These are phyloP conservation scores for Acanthamoeba healyi DNA, from an alignment of 208 protist species.

Conservation along the genomic window DNA sequence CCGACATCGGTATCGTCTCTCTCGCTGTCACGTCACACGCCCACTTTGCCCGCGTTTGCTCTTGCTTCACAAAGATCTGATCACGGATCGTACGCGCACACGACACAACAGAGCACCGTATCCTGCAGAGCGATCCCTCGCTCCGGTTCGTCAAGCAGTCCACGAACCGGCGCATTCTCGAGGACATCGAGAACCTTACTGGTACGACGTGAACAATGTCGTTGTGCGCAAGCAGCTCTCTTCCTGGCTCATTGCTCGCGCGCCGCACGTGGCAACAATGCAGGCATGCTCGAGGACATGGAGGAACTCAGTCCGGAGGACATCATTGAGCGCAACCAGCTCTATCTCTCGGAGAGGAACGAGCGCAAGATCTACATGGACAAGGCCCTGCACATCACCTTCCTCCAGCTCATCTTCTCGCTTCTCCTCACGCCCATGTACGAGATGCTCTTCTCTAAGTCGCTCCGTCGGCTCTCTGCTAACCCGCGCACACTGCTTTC, in stretches of 20 bases:
- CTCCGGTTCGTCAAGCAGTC: constrained; percentile 70
- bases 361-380: constrained; percentile 74
- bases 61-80: too few species aligned
- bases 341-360: constrained; percentile 67
- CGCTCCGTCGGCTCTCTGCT: background rate
- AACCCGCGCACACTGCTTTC: too few species aligned
- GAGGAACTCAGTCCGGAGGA: constrained; percentile 64
- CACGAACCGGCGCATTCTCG: constrained; percentile 51
- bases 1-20: constrained; percentile 21
- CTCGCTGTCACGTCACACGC: background rate
- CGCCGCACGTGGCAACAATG: background rate
- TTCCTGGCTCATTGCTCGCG: too few species aligned
- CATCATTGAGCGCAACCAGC: constrained; percentile 74
- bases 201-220: background rate
- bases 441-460: background rate
- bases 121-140: constrained; percentile 54
- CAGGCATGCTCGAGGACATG: constrained; percentile 33
- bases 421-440: constrained; percentile 68
- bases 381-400: constrained; percentile 57
- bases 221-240: too few species aligned
- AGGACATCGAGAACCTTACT: constrained; percentile 70
- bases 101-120: constrained; percentile 40
- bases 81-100: too few species aligned
- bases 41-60: too few species aligned
- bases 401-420: constrained; percentile 69